Base-by-base conservation (phyloP, 352 stramenopile genomes). In the Pythium aquatile region DNA sequence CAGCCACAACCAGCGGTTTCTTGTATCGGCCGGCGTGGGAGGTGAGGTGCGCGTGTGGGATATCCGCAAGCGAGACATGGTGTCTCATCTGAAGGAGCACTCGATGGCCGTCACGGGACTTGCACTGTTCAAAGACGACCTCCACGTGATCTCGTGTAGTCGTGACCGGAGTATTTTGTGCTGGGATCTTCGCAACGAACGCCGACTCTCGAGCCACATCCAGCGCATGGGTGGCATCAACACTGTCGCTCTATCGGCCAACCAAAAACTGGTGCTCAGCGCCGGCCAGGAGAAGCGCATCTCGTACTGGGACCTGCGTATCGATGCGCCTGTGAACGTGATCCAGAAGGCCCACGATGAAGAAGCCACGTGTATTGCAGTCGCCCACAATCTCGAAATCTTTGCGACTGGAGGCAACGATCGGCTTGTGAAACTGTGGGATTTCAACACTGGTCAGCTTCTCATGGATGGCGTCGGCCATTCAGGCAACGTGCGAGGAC, bases 201-300 rank as follows among this genome's bases (percentile, higher is more conserved):
- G 79, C 8, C 81, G 84, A 52, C 80, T 97, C 57, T 88, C 80
- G 55, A 91, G 78, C 63, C 91, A 98, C 64, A 94, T 91, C 52
- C 93, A 98, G 67, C 82, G 93, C 56, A 98, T 98, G 90, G 94
- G 94, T 44, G 90, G 88, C 26, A 93, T 98, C 72, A 97, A 98
- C 74, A 90, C 82, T 1, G 80, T 98, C 54, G 88, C 92, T 54
- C 72, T 98, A n/a, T 87, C 80, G 13, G 58, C 73, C 17, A 87
- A 98, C 71, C 76, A 98, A 65, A 89, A 73, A n/a, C 73, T 93
- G 44, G 88, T 98, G 39, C 71, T 98, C 26, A 97, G 87, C 44
- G 88, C 91, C 29, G 93, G 93, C 1, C 93, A 98, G 66, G 93
- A 98, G 47, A 95, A 96, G 55, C 79, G 87, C n/a, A 92, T 98